These are phyloP conservation scores for Fusarium oligoseptatum DNA, from an alignment of 2,329 filamentous ascomycete genomes.

Conservation along the genomic window DNA sequence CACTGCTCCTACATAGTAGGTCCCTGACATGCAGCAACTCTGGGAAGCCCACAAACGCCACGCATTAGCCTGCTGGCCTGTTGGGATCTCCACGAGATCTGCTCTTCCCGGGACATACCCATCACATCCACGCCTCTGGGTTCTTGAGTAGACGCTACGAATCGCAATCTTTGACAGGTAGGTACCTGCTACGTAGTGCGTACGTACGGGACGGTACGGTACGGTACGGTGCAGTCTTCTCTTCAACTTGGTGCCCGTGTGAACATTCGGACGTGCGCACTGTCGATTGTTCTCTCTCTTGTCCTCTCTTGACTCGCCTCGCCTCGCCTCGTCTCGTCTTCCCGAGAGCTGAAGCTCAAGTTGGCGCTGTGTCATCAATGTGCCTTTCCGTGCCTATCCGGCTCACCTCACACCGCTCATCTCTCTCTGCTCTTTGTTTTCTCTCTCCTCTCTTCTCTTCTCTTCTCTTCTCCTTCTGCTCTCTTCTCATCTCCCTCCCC, in stretches of 20 bases:
- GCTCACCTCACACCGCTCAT: conserved; percentile 38
- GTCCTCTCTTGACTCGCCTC: background rate
- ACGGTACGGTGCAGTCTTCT: background rate
- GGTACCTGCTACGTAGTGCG: background rate
- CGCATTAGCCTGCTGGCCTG: conserved; percentile 40
- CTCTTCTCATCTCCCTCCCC: conserved; percentile 13
- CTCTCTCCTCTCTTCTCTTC: conserved; percentile 19
- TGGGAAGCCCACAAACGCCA: conserved; percentile 36
- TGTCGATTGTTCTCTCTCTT: background rate
- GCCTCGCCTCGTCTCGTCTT: background rate
- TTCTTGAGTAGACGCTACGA: conserved; percentile 11
- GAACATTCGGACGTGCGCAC: background rate
- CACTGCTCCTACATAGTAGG: background rate
- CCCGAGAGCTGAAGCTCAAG: conserved; percentile 27
- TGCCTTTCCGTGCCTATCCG: conserved; percentile 21
- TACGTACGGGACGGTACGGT: conserved; percentile 2
- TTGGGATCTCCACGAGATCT: conserved; percentile 45
- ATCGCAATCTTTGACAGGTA: conserved; percentile 22
- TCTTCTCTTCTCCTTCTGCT: conserved; percentile 12
- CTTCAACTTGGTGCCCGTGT: conserved; percentile 6
- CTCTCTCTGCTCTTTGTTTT: conserved; percentile 10
- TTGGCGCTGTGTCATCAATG: conserved; percentile 29
- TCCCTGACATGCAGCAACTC: conserved; percentile 34
- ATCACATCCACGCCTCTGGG: conserved; percentile 26
- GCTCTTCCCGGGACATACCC: conserved; percentile 26